Evolutionary conservation across 2,329 filamentous ascomycete genomes (phyloP), one percentile per base, ranked within the genome.

Genomic region (Fusarium anthophilum): DNA sequence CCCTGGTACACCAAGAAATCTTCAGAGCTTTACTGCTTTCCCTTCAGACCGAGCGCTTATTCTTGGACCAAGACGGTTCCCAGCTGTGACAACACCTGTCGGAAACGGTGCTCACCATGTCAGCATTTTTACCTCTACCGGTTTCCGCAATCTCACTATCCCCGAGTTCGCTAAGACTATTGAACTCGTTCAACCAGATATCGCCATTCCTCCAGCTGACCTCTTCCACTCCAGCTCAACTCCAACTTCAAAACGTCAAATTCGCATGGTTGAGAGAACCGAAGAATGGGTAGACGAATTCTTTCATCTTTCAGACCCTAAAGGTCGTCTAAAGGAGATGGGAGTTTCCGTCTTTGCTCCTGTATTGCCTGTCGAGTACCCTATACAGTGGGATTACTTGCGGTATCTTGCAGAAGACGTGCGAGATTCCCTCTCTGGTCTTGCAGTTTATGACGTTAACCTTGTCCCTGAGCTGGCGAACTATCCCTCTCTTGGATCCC

Each of bases 201-300:
- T 98, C 61, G 90, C 92, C 41, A 87, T 98, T 30, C 91, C 91
- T 1, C 83, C 97, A 58, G 93, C 92, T 10, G 96, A 99, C 81
- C 88, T 95, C 15, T 75, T 83, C 76, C 76, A 85, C 62, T 79
- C 79, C 17, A 84, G 83, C 84, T 85, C 61, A 73, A 85, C 82
- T 8, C 88, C 93, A 0, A 89, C 91, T 6, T 84, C 87, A 15
- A 98, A 97, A 83, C 89, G 95, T 51, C 89, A 93, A 53, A 87
- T 91, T 41, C 95, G 94, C 78, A 98, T 98, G 91, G 92, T 91
- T 30, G 94, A 96, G 79, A 88, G 96, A 64, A 98, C 94, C 2
- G 93, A 96, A 80, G 88, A 89, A 43, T 98, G 95, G 94, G 86
- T 96, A 24, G 88, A 90, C 30, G 89, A 93, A 71, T 90, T 94